Base-by-base conservation (phyloP, 495 filamentous ascomycete genomes). In the Chaetomium fimeti region DNA sequence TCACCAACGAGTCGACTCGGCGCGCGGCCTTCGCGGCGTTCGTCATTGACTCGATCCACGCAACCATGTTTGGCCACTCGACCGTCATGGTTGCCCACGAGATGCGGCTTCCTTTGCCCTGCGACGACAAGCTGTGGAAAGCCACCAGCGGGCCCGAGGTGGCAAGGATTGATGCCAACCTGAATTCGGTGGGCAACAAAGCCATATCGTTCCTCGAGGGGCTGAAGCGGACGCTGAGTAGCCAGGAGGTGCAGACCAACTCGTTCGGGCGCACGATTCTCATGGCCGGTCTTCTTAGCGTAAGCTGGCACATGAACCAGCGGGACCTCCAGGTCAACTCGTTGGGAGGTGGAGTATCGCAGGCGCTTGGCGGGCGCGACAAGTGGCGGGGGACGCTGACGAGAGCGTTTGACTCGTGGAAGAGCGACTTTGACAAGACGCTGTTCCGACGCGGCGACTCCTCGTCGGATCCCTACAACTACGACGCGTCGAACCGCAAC, bases 281-380 rank as follows among this genome's bases (percentile, higher is more conserved):
- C 57, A 97, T 98, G 92, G 90, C 93, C 18, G 94, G 94, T 1
- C 75, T 98, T 59, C 81, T 98, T 27, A 96, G 91, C 68, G 91
- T 98, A 42, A 92, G 89, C 76, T 98, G 92, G 91, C 94, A 98
- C 76, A 91, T 98, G 87, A 96, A 97, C 75, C 93, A 98, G 75
- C 84, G 93, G 63, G 94, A 98, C 75, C 84, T 98, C 5, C 94
- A 98, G 77, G 88, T 97, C 54, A 94, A 88, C 73, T 92, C 92
- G 6, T 85, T 98, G 0, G 89, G 90, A 11, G 85, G 84, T 2
- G 87, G 88, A 0, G 87, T 86, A 49, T 81, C 81, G 28, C 87
- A 89, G 67, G 89, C 92, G 1, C 87, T 97, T 0, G 93, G 93
- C 8, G 92, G 90, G 11, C 87, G 91, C 32, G 92, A 96, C 71